phyloP scores from a whole-genome alignment of 176 grass and related monocot genomes.

The Luzula sylvatica region DNA sequence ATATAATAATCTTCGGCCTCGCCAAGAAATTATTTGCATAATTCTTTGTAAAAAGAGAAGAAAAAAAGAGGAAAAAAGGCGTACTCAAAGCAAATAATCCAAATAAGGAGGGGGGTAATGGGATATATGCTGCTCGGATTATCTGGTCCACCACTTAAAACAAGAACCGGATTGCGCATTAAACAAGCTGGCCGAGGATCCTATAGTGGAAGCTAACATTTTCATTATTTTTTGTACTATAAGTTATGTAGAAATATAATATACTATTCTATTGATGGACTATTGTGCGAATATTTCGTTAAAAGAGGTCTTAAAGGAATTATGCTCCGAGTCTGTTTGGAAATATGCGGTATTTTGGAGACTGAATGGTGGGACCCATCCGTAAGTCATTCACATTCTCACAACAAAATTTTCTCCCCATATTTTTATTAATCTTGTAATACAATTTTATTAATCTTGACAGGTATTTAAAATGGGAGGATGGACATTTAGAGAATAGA shows the following conservation, averaged over 20 bases:
- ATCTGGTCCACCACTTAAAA: slow-evolving; percentile 44
- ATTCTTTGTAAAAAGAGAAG: background rate
- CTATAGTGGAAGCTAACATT: slow-evolving; percentile 51
- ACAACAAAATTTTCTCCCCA: background rate
- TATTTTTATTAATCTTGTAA: background rate
- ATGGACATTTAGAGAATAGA: slow-evolving; percentile 36
- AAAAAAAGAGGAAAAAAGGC: background rate
- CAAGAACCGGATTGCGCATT: slow-evolving; percentile 50
- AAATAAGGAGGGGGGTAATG: slow-evolving; percentile 31
- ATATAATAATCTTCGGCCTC: background rate
- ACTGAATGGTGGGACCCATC: slow-evolving; percentile 17
- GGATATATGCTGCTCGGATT: slow-evolving; percentile 40
- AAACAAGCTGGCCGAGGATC: slow-evolving; percentile 65
- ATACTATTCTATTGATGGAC: slow-evolving; percentile 1
- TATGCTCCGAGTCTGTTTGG: slow-evolving; percentile 56
- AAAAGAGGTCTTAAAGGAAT: slow-evolving; percentile 26
- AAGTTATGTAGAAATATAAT: slow-evolving; percentile 1
- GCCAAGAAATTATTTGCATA: background rate
- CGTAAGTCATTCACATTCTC: slow-evolving; percentile 34
- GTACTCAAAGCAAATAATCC: background rate
- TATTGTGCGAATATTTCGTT: slow-evolving; percentile 14
- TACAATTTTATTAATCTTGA: slow-evolving; percentile 10
- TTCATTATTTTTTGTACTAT: background rate
- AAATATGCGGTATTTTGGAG: slow-evolving; percentile 64
- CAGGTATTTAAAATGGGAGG: slow-evolving; percentile 58